Evolutionary conservation across 257 asterid genomes (phyloP).

Genomic region (Solanum infundibuliforme): DNA sequence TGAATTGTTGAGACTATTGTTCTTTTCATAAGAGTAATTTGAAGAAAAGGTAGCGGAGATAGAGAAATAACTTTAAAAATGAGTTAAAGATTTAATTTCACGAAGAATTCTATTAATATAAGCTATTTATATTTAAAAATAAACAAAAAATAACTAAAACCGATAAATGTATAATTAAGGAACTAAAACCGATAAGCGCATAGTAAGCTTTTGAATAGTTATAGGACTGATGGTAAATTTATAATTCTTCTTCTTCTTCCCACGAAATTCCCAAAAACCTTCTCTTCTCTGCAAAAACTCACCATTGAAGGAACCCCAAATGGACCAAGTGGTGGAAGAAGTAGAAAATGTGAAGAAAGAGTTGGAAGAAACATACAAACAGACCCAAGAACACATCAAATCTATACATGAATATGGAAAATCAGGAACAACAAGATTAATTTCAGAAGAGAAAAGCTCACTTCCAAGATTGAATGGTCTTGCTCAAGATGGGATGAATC

Average conservation of each 20-base stretch:
- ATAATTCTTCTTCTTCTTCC: background rate
- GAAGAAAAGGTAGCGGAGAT: too few relatives aligned
- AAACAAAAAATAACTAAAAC: accelerated
- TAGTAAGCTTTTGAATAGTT: too few relatives aligned
- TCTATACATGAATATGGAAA: conserved; percentile 65
- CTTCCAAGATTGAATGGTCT: conserved; percentile 81
- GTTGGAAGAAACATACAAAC: conserved; percentile 36
- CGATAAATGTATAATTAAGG: too few relatives aligned
- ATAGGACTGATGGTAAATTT: too few relatives aligned
- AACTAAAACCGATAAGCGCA: too few relatives aligned
- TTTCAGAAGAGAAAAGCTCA: conserved; percentile 37
- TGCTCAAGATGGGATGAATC: conserved; percentile 72
- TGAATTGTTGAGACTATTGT: too few relatives aligned
- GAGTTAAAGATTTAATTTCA: too few relatives aligned
- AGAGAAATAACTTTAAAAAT: too few relatives aligned
- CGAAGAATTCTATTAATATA: too few relatives aligned
- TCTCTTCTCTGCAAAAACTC: background rate
- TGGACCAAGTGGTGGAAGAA: conserved; percentile 74
- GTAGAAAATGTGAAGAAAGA: conserved; percentile 54
- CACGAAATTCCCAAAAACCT: background rate
- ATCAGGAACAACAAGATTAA: conserved; percentile 14
- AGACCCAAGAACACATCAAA: conserved; percentile 30
- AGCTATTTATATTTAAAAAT: too few relatives aligned
- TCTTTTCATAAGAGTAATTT: too few relatives aligned
- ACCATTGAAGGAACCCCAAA: background rate